Evolutionary conservation across 345 rosid species (phyloP).

Genomic region (Trapa bicornis): DNA sequence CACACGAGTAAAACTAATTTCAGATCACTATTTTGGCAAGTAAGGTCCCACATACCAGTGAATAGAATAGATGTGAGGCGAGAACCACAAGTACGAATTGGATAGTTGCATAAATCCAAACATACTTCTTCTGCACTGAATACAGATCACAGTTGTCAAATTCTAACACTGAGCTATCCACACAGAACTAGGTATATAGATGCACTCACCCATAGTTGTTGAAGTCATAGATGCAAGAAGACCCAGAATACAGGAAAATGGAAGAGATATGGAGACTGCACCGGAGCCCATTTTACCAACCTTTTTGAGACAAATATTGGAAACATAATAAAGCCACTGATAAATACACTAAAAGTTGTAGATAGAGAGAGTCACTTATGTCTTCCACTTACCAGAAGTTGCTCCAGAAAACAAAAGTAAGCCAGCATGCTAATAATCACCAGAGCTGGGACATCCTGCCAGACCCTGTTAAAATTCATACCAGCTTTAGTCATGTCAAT

Average conservation of each 20-base stretch:
- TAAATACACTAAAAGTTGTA: background rate
- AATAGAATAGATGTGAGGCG: slow-evolving; percentile 61
- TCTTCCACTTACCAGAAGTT: slow-evolving; percentile 1
- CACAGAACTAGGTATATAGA: background rate
- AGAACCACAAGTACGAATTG: slow-evolving; percentile 65
- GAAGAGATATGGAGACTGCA: slow-evolving; percentile 86
- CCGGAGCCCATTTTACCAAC: slow-evolving; percentile 64
- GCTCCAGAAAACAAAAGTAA: slow-evolving; percentile 5
- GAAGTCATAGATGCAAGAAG: slow-evolving; percentile 92
- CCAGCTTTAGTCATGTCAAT: background rate
- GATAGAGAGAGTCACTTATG: background rate
- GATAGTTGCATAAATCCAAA: slow-evolving; percentile 60
- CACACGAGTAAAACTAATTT: background rate
- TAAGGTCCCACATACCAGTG: slow-evolving; percentile 41
- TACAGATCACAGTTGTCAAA: slow-evolving; percentile 7
- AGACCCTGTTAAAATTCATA: slow-evolving; percentile 39
- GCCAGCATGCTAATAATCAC: slow-evolving; percentile 2
- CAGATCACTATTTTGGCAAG: too few species aligned
- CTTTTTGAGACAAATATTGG: slow-evolving; percentile 22
- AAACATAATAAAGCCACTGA: background rate
- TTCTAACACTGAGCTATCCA: background rate
- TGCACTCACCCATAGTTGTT: slow-evolving; percentile 71
- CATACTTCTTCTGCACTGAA: slow-evolving; percentile 48
- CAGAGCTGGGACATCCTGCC: slow-evolving; percentile 10
- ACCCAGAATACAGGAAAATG: slow-evolving; percentile 83